Conservation (phyloP, 106 monocot species). For the Triglochin maritima region DNA sequence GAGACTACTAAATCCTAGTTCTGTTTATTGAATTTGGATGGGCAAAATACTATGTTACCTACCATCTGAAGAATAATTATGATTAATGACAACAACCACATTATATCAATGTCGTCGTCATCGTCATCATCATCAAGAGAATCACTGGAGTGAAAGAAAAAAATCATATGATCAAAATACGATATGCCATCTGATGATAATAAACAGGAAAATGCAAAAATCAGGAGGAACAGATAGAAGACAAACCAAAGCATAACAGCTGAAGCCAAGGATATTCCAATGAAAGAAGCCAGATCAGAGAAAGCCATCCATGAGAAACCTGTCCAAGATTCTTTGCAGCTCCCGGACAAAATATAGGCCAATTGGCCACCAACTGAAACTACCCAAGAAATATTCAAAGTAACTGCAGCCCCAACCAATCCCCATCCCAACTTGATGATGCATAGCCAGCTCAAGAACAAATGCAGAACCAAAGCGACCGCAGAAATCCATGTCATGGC, state of each 20-base stretch:
- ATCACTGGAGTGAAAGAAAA: too few relatives aligned
- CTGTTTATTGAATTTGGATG: too few relatives aligned
- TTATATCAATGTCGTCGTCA: too few relatives aligned
- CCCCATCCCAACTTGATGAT: constrained; percentile 30
- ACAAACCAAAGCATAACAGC: constrained; percentile 40
- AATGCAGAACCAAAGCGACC: constrained; percentile 21
- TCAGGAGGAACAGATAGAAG: constrained; percentile 7
- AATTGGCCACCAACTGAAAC: constrained; percentile 20
- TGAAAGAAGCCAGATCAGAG: constrained; percentile 13
- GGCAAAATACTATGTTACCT: too few relatives aligned
- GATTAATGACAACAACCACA: too few relatives aligned
- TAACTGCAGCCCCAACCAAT: constrained; percentile 25
- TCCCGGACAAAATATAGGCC: constrained; percentile 15
- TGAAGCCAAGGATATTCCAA: constrained; percentile 26
- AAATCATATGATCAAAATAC: not conserved
- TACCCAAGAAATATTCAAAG: constrained; percentile 32
- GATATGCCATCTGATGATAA: not conserved
- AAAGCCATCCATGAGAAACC: constrained; percentile 37
- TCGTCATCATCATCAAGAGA: too few relatives aligned
- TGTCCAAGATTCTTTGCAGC: constrained; percentile 32
- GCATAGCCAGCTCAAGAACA: constrained; percentile 30
- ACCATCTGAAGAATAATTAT: too few relatives aligned
- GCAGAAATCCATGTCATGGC: constrained; percentile 30
- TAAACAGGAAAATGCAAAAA: not conserved
- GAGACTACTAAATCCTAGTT: too few relatives aligned